Percentiles rank a stretch among this genome's conserved stretches.
phyloP scores from a whole-genome alignment of 805 yeast genomes.

The Trichomonascus vanleenenianus region DNA sequence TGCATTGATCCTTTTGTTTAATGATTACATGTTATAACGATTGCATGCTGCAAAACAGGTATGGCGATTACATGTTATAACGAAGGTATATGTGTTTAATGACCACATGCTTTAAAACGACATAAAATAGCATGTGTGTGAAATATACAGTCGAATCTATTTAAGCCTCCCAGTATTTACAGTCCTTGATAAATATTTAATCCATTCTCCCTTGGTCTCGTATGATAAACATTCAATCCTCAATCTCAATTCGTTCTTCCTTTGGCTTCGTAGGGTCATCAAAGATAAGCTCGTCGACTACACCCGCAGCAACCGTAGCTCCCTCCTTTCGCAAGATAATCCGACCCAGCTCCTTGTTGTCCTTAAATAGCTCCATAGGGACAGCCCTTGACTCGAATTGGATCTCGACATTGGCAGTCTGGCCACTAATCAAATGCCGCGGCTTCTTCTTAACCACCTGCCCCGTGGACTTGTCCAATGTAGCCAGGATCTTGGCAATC shows the following conservation, averaged over 20 bases:
- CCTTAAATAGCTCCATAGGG: conserved; percentile 44
- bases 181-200: not conserved
- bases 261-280: not conserved
- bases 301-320: conserved; percentile 59
- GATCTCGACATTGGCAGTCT: conserved; percentile 50
- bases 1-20: conserved; percentile 47
- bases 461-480: conserved; percentile 28
- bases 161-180: too few relatives aligned
- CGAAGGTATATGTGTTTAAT: conserved; percentile 33
- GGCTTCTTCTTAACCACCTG: conserved; percentile 33
- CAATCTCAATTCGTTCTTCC: not conserved
- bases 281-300: conserved; percentile 26
- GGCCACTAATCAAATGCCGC: conserved; percentile 54
- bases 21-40: conserved; percentile 21
- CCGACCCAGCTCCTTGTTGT: conserved; percentile 51
- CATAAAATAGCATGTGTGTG: too few relatives aligned
- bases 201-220: too few relatives aligned
- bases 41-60: too few relatives aligned
- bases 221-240: too few relatives aligned
- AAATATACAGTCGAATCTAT: too few relatives aligned
- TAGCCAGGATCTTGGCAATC: conserved; percentile 39
- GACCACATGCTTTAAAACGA: conserved; percentile 20
- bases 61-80: conserved; percentile 27
- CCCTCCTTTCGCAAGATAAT: conserved; percentile 67
- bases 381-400: conserved; percentile 38